phyloP scores from a whole-genome alignment of 306 rosid species.

The Glycyrrhiza uralensis region DNA sequence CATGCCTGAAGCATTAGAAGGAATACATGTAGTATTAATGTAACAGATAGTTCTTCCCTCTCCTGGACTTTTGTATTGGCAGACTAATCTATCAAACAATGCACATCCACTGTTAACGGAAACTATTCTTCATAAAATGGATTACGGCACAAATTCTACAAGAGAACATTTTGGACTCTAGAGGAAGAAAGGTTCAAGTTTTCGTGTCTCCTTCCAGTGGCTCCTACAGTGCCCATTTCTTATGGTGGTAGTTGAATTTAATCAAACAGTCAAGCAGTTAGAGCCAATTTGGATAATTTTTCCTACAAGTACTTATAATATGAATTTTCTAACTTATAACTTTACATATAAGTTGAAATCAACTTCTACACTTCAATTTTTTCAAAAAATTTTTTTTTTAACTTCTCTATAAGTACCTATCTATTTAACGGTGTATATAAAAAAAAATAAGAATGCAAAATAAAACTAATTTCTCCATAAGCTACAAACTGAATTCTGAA shows the following conservation, averaged over 20 bases:
- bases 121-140: background rate
- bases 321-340: too few species aligned
- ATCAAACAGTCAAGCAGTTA: background rate
- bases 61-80: background rate
- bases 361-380: too few species aligned
- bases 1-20: conserved; percentile 46
- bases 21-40: background rate
- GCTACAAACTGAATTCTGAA: too few species aligned
- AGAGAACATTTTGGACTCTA: background rate
- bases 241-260: background rate
- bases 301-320: too few species aligned
- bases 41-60: background rate
- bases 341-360: too few species aligned
- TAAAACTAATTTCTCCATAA: background rate
- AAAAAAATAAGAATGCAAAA: too few species aligned
- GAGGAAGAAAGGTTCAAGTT: too few species aligned
- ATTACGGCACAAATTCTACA: background rate
- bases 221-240: background rate
- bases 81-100: background rate
- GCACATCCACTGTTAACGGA: background rate
- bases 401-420: too few species aligned
- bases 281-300: too few species aligned
- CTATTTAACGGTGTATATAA: too few species aligned
- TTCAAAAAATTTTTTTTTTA: too few species aligned
- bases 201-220: too few species aligned